Evolutionary conservation across 2,329 filamentous ascomycete species (phyloP).

Genomic region (Cladosporium colombiae): DNA sequence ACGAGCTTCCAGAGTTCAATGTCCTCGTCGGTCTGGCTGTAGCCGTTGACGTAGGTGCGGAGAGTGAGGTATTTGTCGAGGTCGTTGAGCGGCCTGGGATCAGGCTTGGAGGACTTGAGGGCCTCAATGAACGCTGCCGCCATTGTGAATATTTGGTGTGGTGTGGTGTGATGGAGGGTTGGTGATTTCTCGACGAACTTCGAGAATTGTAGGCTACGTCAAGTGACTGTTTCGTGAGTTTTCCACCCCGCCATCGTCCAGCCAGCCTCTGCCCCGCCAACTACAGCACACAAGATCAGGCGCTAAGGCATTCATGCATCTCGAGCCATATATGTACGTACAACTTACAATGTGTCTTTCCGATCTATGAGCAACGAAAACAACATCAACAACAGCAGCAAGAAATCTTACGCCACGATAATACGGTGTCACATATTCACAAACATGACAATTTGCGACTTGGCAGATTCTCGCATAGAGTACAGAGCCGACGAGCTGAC

Average conservation of each 20-base stretch:
- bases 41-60: conserved; percentile 82
- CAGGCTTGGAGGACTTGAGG: conserved; percentile 17
- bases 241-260: conserved; percentile 1
- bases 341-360: too few relatives aligned
- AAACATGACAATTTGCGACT: neutral
- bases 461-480: neutral
- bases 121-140: conserved; percentile 17
- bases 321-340: too few relatives aligned
- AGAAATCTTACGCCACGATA: neutral
- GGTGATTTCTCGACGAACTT: neutral
- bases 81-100: conserved; percentile 59
- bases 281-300: neutral
- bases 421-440: neutral
- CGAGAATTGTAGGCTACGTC: conserved; percentile 9
- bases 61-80: conserved; percentile 87
- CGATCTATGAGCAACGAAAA: too few relatives aligned
- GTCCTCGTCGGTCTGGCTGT: conserved; percentile 74
- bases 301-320: neutral
- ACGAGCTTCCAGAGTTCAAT: conserved; percentile 80
- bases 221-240: conserved; percentile 9
- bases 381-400: too few relatives aligned
- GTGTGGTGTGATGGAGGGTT: conserved; percentile 1
- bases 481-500: neutral
- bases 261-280: neutral
- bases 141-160: conserved; percentile 10